Evolutionary conservation across 257 asterid species (phyloP).

Genomic region (Lycium barbarum): DNA sequence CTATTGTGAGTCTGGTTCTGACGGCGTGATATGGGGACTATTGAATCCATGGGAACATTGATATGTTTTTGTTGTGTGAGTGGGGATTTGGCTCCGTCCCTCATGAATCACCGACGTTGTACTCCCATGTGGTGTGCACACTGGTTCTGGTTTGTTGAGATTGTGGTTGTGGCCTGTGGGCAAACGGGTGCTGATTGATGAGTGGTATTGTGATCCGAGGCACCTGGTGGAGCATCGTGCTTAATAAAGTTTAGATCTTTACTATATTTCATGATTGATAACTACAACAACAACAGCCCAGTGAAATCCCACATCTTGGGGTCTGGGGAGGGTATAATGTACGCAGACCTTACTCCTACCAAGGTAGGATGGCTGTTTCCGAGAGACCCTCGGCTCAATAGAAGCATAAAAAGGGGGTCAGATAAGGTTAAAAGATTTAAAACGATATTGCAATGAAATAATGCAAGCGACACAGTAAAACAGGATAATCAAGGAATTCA

Average conservation of each 20-base stretch:
- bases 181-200: background rate
- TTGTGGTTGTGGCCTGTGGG: background rate
- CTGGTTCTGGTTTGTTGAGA: background rate
- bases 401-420: no score
- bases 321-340: no score
- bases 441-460: no score
- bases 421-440: no score
- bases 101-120: background rate
- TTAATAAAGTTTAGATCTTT: background rate
- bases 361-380: no score
- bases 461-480: no score
- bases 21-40: background rate
- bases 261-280: background rate
- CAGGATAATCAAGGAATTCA: no score
- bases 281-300: no score
- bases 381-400: no score
- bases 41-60: background rate
- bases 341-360: no score
- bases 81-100: background rate
- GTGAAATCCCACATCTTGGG: no score
- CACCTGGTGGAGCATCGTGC: background rate
- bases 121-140: background rate
- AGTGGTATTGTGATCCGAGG: background rate
- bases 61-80: background rate
- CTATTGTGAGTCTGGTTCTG: background rate